Evolutionary conservation across 2,329 filamentous ascomycete species (phyloP), one percentile per base, ranked within the genome.

Genomic region (Aspergillus sp.): DNA sequence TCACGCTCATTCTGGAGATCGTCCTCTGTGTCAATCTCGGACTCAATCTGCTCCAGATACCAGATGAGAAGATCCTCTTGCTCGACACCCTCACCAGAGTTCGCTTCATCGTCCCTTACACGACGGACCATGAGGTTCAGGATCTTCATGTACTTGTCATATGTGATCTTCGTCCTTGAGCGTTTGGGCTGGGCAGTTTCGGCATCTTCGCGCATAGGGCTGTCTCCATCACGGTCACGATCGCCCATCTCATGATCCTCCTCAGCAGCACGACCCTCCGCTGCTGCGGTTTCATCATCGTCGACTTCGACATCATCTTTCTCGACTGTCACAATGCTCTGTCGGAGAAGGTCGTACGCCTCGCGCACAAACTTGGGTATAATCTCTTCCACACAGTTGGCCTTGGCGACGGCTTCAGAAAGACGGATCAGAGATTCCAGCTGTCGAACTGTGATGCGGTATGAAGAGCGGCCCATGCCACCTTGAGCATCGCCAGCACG

Each of bases 241-340:
- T 76, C 78, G 0, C 76, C 81, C 42, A 82, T 82, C 2, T 83
- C 84, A 2, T 83, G 82, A 13, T 82, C 80, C 3, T 79, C 79
- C 11, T 79, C 81, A 15, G 78, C 78, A 21, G 62, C 69, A 72
- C 79, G 47, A 78, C 82, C 59, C 79, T 75, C 62, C 82, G 81
- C 63, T 80, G 80, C 61, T 60, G 75, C n/a, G 71, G 76, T 81
- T 19, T 87, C 89, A 3, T 91, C 89, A 5, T 93, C 92, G 56
- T 96, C 92, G 62, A 99, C 89, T 72, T 98, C 94, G 15, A 99
- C 88, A 70, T 99, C 95, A 69, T 99, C 95, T 72, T 98, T 95
- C 78, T 99, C 95, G 25, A 99, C 95, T 1, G 90, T 95, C 70
- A 99, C 97, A 74, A 99, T 99, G 76, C 90, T 95, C 78, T 97